Evolutionary conservation across 352 stramenopile species (phyloP).

Genomic region (Phytopythium boreale): DNA sequence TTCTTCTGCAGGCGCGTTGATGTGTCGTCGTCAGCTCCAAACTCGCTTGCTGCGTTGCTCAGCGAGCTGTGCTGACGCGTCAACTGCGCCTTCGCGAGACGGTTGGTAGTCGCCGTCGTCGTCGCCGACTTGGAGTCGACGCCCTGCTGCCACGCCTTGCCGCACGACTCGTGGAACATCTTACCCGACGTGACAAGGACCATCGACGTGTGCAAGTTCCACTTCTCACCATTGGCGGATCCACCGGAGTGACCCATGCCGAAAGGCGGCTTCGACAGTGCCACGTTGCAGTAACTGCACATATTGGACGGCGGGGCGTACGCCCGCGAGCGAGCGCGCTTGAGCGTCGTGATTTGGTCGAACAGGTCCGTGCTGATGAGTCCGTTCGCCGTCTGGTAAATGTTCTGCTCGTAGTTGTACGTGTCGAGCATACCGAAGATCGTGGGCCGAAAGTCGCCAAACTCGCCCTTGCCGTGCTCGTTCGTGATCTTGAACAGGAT

Average conservation of each 20-base stretch:
- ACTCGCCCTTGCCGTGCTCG: slow-evolving; percentile 90
- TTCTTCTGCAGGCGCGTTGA: slow-evolving; percentile 63
- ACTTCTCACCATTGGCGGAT: slow-evolving; percentile 64
- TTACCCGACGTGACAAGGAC: slow-evolving; percentile 77
- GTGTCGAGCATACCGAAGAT: slow-evolving; percentile 94
- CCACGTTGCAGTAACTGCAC: slow-evolving; percentile 79
- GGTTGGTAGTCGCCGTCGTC: slow-evolving; percentile 13
- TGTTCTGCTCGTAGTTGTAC: slow-evolving; percentile 90
- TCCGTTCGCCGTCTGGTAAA: slow-evolving; percentile 84
- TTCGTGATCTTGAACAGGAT: slow-evolving; percentile 95
- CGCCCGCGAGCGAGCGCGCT: slow-evolving; percentile 64
- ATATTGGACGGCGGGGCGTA: slow-evolving; percentile 74
- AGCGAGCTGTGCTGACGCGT: slow-evolving; percentile 38
- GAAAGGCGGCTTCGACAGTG: slow-evolving; percentile 80
- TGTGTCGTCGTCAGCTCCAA: slow-evolving; percentile 44
- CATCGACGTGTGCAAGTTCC: slow-evolving; percentile 82
- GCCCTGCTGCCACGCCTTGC: slow-evolving; percentile 80
- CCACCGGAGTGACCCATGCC: slow-evolving; percentile 74
- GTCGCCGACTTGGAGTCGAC: slow-evolving; percentile 56
- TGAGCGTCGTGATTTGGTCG: slow-evolving; percentile 80
- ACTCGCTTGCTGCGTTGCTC: slow-evolving; percentile 31
- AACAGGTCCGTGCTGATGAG: slow-evolving; percentile 84
- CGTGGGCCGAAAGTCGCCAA: slow-evolving; percentile 93
- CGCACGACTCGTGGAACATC: slow-evolving; percentile 85
- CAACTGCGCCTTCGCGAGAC: slow-evolving; percentile 22